These are phyloP conservation scores for Salisapilia sapeloensis DNA, from an alignment of 352 stramenopile genomes.

Conservation along the genomic window DNA sequence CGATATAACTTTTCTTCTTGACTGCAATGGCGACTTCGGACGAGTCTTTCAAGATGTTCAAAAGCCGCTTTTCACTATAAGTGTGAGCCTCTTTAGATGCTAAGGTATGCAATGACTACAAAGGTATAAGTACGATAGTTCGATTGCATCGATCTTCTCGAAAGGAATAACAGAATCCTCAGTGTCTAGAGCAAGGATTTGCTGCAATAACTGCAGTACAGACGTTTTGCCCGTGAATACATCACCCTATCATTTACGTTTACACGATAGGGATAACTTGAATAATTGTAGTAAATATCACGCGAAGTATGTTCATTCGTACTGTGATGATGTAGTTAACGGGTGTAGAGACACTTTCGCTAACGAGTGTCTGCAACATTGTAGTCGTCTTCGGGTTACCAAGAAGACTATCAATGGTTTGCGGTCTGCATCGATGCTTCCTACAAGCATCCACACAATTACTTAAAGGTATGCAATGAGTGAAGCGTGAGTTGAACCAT, in stretches of 20 bases:
- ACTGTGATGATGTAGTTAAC: slow-evolving; percentile 62
- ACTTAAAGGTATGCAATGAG: not conserved
- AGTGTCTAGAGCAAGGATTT: slow-evolving; percentile 6
- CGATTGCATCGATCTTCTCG: slow-evolving; percentile 17
- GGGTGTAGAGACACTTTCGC: slow-evolving; percentile 1
- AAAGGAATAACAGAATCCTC: slow-evolving; percentile 11
- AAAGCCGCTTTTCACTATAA: slow-evolving; percentile 19
- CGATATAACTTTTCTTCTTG: slow-evolving; percentile 15
- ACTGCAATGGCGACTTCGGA: slow-evolving; percentile 8
- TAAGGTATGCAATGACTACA: not conserved
- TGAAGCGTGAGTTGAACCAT: not conserved
- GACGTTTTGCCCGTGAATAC: slow-evolving; percentile 28
- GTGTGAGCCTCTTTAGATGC: not conserved
- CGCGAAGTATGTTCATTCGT: not conserved
- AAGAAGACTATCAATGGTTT: slow-evolving; percentile 18
- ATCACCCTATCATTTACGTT: slow-evolving; percentile 12
- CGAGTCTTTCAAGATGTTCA: slow-evolving; percentile 15
- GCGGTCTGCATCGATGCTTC: no score
- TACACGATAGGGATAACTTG: not conserved
- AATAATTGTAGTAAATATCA: not conserved
- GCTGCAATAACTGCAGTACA: slow-evolving; percentile 22
- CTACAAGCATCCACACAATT: no score
- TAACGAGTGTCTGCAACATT: slow-evolving; percentile 8
- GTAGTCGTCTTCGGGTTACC: slow-evolving; percentile 18
- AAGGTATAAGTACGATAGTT: slow-evolving; percentile 10